These are phyloP conservation scores for Strigomonas culicis DNA, from an alignment of 208 protist genomes.

Conservation along the genomic window DNA sequence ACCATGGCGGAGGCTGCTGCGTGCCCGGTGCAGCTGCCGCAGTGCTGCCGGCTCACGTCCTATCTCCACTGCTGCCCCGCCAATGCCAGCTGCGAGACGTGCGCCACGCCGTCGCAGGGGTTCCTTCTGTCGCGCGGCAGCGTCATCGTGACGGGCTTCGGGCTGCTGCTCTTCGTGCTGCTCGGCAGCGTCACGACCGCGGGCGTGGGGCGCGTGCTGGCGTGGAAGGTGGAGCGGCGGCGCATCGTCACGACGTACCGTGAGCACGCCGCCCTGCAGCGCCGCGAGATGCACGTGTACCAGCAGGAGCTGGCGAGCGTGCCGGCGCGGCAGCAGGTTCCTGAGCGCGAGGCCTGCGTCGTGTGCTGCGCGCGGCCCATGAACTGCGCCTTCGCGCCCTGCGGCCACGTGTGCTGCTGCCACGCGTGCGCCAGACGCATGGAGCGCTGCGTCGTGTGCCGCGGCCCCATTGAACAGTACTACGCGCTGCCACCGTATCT, in stretches of 20 bases:
- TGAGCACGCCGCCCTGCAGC: slow-evolving; percentile 20
- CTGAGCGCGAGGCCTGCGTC: slow-evolving; percentile 30
- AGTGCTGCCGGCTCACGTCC: slow-evolving; percentile 28
- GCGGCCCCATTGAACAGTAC: slow-evolving; percentile 23
- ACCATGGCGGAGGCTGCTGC: slow-evolving; percentile 19
- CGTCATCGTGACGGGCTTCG: slow-evolving; percentile 29
- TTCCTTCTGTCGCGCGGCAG: slow-evolving; percentile 34
- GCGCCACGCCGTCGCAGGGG: slow-evolving; percentile 11
- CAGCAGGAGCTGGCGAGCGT: slow-evolving; percentile 30
- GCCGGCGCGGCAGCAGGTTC: slow-evolving; percentile 16
- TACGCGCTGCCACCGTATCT: slow-evolving; percentile 38
- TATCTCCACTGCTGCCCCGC: slow-evolving; percentile 29
- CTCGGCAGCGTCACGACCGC: slow-evolving; percentile 35
- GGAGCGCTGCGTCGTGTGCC: slow-evolving; percentile 40
- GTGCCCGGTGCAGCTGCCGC: slow-evolving; percentile 19
- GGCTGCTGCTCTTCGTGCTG: slow-evolving; percentile 32
- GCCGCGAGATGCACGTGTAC: slow-evolving; percentile 24
- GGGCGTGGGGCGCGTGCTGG: slow-evolving; percentile 28
- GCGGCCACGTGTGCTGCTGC: slow-evolving; percentile 45
- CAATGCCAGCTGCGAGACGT: slow-evolving; percentile 21
- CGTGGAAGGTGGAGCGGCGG: slow-evolving; percentile 32
- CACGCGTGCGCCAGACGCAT: slow-evolving; percentile 35
- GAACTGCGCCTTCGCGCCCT: slow-evolving; percentile 37
- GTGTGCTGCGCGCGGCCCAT: slow-evolving; percentile 44
- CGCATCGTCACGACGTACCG: slow-evolving; percentile 24